phyloP scores from a whole-genome alignment of 352 stramenopile genomes.

The Globisporangium abappressorium region DNA sequence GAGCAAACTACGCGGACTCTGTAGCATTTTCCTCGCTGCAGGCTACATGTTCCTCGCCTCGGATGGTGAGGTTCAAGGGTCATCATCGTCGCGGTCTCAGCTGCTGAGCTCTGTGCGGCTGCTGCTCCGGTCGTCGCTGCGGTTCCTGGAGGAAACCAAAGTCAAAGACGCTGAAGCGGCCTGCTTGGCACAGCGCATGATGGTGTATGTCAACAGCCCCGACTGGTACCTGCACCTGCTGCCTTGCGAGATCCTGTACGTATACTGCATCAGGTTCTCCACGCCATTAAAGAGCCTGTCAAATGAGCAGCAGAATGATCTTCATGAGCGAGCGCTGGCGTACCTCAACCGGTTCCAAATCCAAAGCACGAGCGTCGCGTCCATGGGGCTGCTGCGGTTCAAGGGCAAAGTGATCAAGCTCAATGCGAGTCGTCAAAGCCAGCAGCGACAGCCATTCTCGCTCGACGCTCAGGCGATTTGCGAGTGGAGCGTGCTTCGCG shows the following conservation, averaged over 20 bases:
- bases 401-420: constrained; percentile 19
- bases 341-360: constrained; percentile 19
- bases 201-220: constrained; percentile 19
- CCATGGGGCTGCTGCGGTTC: constrained; percentile 11
- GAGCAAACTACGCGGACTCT: constrained; percentile 34
- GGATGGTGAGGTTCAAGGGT: neutral
- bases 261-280: constrained; percentile 27
- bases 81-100: constrained; percentile 9
- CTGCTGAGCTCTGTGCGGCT: constrained; percentile 32
- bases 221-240: constrained; percentile 33
- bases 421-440: neutral
- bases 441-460: neutral
- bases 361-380: constrained; percentile 6
- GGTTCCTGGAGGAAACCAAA: constrained; percentile 25
- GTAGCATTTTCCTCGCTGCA: constrained; percentile 37
- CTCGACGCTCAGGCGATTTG: constrained; percentile 17
- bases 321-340: constrained; percentile 10
- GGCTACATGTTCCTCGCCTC: constrained; percentile 23
- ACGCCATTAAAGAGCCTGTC: neutral
- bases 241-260: constrained; percentile 38
- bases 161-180: constrained; percentile 27
- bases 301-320: neutral
- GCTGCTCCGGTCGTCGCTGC: constrained; percentile 34
- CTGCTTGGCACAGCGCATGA: constrained; percentile 29
- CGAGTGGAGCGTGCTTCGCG: constrained; percentile 32